Evolutionary conservation across 78 protist genomes (phyloP).

Genomic region (Thecamonas trahens): DNA sequence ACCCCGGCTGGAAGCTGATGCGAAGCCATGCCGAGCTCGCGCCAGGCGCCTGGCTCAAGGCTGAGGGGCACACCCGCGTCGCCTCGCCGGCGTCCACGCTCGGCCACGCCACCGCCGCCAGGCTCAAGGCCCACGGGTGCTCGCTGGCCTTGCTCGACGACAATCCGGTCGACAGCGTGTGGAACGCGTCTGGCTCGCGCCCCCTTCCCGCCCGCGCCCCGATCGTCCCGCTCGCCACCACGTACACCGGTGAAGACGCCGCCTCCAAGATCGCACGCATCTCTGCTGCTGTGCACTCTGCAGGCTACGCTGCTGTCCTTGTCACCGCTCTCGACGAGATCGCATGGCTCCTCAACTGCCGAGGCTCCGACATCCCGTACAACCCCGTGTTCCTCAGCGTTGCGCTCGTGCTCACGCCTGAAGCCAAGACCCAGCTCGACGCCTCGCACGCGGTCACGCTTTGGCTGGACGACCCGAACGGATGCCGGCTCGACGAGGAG

Average conservation of each 20-base stretch:
- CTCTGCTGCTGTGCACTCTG: conserved; percentile 1
- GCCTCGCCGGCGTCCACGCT: no score
- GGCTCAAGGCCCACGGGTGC: neutral
- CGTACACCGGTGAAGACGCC: conserved; percentile 18
- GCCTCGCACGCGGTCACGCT: no score
- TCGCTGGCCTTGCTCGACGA: neutral
- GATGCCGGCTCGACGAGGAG: no score
- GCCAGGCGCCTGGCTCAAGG: no score
- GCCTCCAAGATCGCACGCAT: conserved; percentile 11
- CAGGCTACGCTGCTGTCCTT: conserved; percentile 22
- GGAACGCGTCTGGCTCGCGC: conserved; percentile 2
- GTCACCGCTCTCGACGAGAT: conserved; percentile 72
- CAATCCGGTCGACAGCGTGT: conserved; percentile 49
- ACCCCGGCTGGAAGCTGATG: conserved; percentile 66
- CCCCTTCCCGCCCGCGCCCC: no score
- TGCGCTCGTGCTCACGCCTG: no score
- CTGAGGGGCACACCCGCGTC: no score
- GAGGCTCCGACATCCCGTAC: conserved; percentile 58
- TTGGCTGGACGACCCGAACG: no score
- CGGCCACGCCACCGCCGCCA: neutral
- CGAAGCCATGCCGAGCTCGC: no score
- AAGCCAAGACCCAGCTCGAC: no score
- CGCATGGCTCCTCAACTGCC: conserved; percentile 73
- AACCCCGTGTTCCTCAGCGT: conserved; percentile 54
- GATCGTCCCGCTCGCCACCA: neutral